Base-by-base conservation (phyloP, 1,284 basidiomycete genomes). In the Termitomyces sp. region DNA sequence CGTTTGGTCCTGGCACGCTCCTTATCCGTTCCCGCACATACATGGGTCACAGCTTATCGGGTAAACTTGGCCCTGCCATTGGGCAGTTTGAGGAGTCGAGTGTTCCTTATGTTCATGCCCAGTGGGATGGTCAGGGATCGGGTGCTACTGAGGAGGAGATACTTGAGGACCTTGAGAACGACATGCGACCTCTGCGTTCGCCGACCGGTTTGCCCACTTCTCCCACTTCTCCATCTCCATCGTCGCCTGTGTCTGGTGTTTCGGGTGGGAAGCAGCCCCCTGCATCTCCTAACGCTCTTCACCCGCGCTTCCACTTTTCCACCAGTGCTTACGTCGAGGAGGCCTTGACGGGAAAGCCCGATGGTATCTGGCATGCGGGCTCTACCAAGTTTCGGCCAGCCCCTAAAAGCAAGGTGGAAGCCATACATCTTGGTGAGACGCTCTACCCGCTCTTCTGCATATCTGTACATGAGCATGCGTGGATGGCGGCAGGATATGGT, bases 391-490 rank as follows among this genome's bases (percentile, higher is more conserved):
- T 12, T 33, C 31, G 31, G 21, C 4, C 45, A 31, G 2, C 1
- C 30, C 42, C 12, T 19, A 30, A 2, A 30, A 9, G 1, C 40
- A 44, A 63, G 31, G 47, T 57, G 34, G 61, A 65, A 8, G 57
- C 68, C 45, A 52, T 72, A 34, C 62, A 67, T 46, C 63, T 67
- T 17, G 88, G 87, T 30, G 77, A 83, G 43, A 73, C 75, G 17
- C 71, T 95, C 43, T 86, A 79, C 68, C 93, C 93, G 12, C 68
- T 96, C 43, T 87, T 96, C 66, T 94, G 92, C 62, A 70, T 98
- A 58, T 89, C 87, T 53, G 80, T 96, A 21, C 86, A 94, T 65
- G 94, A 98, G 71, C 94, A 94, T 65, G 88, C 90, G 24, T 99
- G 94, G 90, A 75, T 99, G 62, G 80, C 81, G 51, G 86, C 90